Percentiles rank a stretch among this genome's conserved stretches.
Evolutionary conservation across 2,329 filamentous ascomycete species (phyloP).

Genomic region (Claviceps maximensis): DNA sequence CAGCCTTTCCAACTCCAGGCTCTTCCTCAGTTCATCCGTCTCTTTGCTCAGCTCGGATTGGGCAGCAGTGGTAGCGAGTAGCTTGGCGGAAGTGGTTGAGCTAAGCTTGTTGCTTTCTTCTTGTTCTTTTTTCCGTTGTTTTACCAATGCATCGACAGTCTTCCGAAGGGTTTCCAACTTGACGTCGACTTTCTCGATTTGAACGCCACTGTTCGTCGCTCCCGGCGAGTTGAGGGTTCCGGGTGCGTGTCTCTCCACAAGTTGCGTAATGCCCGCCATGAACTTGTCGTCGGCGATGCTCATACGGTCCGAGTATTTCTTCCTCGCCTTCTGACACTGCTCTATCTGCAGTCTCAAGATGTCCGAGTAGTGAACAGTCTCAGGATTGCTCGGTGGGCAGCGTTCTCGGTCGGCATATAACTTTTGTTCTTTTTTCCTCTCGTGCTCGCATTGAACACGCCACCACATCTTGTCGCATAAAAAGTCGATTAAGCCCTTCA

Average conservation of each 20-base stretch:
- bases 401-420: slow-evolving; percentile 8
- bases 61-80: neutral
- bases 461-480: slow-evolving; percentile 13
- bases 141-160: neutral
- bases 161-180: neutral
- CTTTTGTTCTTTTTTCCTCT: slow-evolving; percentile 10
- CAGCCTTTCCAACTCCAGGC: slow-evolving; percentile 2
- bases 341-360: slow-evolving; percentile 10
- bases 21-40: slow-evolving; percentile 1
- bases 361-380: slow-evolving; percentile 12
- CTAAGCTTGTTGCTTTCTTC: neutral
- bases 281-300: slow-evolving; percentile 5
- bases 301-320: slow-evolving; percentile 5
- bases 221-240: neutral
- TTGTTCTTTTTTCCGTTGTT: neutral
- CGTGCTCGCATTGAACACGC: slow-evolving; percentile 9
- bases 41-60: slow-evolving; percentile 3
- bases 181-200: slow-evolving; percentile 1
- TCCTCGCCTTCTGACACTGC: slow-evolving; percentile 4
- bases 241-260: slow-evolving; percentile 1
- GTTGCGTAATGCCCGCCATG: neutral
- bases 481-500: slow-evolving; percentile 9
- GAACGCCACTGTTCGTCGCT: neutral
- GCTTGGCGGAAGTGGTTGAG: neutral
- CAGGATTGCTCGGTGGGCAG: slow-evolving; percentile 8